phyloP scores from a whole-genome alignment of 1,284 basidiomycete genomes.

The Leccinum cinnamomeum region DNA sequence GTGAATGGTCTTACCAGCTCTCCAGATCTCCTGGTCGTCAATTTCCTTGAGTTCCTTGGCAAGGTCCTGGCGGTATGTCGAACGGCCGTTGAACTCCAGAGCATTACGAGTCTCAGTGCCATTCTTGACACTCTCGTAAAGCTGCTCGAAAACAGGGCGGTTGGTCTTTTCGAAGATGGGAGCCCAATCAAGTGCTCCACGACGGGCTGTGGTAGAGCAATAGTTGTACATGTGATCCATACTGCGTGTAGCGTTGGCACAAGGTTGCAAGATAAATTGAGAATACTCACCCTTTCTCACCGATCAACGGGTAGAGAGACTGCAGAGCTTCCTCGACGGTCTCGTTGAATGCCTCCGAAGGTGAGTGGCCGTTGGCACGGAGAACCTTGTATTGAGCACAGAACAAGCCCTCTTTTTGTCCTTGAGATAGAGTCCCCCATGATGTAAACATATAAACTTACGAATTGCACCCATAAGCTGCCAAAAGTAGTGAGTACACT shows the following conservation, averaged over 20 bases:
- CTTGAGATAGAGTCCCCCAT: slow-evolving; percentile 15
- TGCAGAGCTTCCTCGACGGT: slow-evolving; percentile 99
- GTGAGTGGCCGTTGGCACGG: slow-evolving; percentile 96
- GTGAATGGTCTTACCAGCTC: slow-evolving; percentile 63
- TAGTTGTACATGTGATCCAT: slow-evolving; percentile 99
- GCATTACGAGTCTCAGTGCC: slow-evolving; percentile 97
- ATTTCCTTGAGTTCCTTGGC: slow-evolving; percentile 95
- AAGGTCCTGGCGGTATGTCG: slow-evolving; percentile 93
- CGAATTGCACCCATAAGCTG: slow-evolving; percentile 98
- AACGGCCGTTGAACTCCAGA: slow-evolving; percentile 92
- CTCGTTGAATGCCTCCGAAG: slow-evolving; percentile 99
- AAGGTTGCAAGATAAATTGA: too few species aligned
- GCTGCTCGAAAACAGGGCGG: slow-evolving; percentile 89
- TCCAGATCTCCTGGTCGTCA: slow-evolving; percentile 97
- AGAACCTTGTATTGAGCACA: slow-evolving; percentile 99
- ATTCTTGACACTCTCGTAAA: slow-evolving; percentile 93
- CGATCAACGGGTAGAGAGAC: slow-evolving; percentile 96
- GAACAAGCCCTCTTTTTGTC: slow-evolving; percentile 88
- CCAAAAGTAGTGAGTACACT: slow-evolving; percentile 15
- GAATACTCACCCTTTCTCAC: slow-evolving; percentile 77
- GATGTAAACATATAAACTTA: slow-evolving; percentile 41
- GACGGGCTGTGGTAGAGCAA: slow-evolving; percentile 98
- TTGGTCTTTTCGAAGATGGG: slow-evolving; percentile 95
- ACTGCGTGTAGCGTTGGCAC: slow-evolving; percentile 39
- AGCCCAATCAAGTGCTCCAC: slow-evolving; percentile 99